Percentiles rank a stretch among this genome's conserved stretches.
Conservation (phyloP, 2,329 filamentous ascomycete species). For the Epichloe brachyelytri region DNA sequence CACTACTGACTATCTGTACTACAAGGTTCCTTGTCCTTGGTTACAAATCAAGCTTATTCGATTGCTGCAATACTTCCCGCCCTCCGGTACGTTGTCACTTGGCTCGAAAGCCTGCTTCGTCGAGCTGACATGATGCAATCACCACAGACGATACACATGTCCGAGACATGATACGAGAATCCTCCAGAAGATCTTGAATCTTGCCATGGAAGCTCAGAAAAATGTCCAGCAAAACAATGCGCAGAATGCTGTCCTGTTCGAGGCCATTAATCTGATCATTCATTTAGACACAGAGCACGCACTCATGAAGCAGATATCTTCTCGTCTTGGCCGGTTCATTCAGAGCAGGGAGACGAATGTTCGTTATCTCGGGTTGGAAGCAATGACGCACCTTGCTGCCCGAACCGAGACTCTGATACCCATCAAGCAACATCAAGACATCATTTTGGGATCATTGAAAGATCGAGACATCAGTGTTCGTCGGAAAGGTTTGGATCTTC, state of each 20-base stretch:
- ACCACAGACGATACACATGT: slow-evolving; percentile 75
- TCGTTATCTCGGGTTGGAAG: slow-evolving; percentile 86
- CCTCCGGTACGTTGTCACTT: slow-evolving; percentile 51
- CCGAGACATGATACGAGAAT: slow-evolving; percentile 81
- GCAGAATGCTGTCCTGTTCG: slow-evolving; percentile 93
- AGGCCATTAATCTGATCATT: slow-evolving; percentile 97
- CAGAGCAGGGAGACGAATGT: slow-evolving; percentile 96
- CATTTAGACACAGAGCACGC: slow-evolving; percentile 91
- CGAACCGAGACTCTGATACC: slow-evolving; percentile 88
- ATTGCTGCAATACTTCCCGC: slow-evolving; percentile 89
- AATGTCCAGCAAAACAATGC: slow-evolving; percentile 99
- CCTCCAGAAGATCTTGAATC: slow-evolving; percentile 83
- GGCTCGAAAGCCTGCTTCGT: not conserved
- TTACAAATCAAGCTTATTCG: slow-evolving; percentile 90
- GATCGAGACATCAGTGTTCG: slow-evolving; percentile 96
- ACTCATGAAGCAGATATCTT: slow-evolving; percentile 91
- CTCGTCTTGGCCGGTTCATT: slow-evolving; percentile 85
- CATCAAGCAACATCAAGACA: slow-evolving; percentile 94
- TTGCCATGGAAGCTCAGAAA: slow-evolving; percentile 87
- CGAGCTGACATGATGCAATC: not conserved
- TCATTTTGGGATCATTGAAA: slow-evolving; percentile 86
- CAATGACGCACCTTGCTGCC: slow-evolving; percentile 95
- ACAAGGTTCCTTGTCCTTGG: slow-evolving; percentile 99
- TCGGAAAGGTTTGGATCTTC: slow-evolving; percentile 83
- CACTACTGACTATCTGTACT: slow-evolving; percentile 86